Conservation (phyloP, 345 rosid species). For the Theobroma cacao region DNA sequence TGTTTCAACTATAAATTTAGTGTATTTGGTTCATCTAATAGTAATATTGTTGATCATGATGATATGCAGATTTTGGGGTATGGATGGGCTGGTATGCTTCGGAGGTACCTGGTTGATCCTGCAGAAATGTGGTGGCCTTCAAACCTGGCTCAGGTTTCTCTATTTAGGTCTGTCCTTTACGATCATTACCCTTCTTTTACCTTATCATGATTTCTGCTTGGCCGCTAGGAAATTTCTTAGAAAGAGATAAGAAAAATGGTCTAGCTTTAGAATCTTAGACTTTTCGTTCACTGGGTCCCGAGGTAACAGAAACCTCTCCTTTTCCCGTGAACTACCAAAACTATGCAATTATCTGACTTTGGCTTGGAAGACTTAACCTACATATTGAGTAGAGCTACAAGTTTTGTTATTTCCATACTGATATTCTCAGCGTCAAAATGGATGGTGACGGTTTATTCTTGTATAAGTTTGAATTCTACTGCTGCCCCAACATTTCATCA, state of each 20-base stretch:
- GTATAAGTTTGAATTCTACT: not conserved
- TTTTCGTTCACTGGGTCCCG: slow-evolving; percentile 7
- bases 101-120: slow-evolving; percentile 95
- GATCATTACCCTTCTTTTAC: not conserved
- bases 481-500: not conserved
- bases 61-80: slow-evolving; percentile 74
- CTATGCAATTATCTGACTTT: not conserved
- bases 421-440: not conserved
- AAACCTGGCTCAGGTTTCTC: slow-evolving; percentile 96
- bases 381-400: not conserved
- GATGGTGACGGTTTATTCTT: slow-evolving; percentile 12
- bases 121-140: slow-evolving; percentile 99
- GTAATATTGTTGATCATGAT: slow-evolving; percentile 1
- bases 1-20: not conserved
- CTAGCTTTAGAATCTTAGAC: slow-evolving; percentile 11
- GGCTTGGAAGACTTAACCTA: not conserved
- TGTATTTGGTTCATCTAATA: not conserved
- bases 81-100: slow-evolving; percentile 99
- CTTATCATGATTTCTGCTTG: slow-evolving; percentile 13
- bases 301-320: not conserved
- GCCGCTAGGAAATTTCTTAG: slow-evolving; percentile 24
- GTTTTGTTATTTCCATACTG: not conserved
- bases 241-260: not conserved
- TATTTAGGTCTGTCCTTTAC: slow-evolving; percentile 64
- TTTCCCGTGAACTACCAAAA: not conserved